phyloP scores from a whole-genome alignment of 2,329 filamentous ascomycete genomes.

The Dactylellina drechsleri region DNA sequence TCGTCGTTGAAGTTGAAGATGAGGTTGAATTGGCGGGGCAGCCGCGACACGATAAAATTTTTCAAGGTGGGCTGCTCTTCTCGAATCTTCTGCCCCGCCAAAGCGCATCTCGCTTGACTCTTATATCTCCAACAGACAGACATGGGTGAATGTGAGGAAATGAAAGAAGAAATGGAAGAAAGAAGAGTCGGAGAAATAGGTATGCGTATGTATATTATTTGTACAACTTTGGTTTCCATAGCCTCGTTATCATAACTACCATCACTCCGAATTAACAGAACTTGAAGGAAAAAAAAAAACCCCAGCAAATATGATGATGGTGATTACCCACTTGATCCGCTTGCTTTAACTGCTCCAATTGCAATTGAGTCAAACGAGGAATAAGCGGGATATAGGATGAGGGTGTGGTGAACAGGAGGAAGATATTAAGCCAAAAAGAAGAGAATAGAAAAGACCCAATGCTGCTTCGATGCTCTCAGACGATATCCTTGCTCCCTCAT shows the following conservation, averaged over 20 bases:
- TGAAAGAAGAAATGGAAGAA: background rate
- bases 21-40: slow-evolving; percentile 34
- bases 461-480: too few relatives aligned
- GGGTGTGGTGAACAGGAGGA: too few relatives aligned
- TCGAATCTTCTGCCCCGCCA: slow-evolving; percentile 12
- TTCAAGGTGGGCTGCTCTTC: slow-evolving; percentile 9
- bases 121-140: background rate
- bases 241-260: background rate
- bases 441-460: too few relatives aligned
- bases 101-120: background rate
- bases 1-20: slow-evolving; percentile 11
- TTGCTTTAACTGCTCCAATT: too few relatives aligned
- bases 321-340: background rate
- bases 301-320: background rate
- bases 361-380: too few relatives aligned
- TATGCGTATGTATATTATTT: background rate
- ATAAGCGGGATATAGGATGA: too few relatives aligned
- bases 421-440: too few relatives aligned
- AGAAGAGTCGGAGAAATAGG: background rate
- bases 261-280: background rate
- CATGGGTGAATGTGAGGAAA: background rate
- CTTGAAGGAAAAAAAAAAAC: background rate
- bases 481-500: too few relatives aligned
- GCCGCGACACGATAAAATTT: background rate
- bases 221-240: background rate